Percentiles rank a stretch among this genome's conserved stretches.
phyloP scores from a whole-genome alignment of 257 asterid species.

The Agastache rugosa region DNA sequence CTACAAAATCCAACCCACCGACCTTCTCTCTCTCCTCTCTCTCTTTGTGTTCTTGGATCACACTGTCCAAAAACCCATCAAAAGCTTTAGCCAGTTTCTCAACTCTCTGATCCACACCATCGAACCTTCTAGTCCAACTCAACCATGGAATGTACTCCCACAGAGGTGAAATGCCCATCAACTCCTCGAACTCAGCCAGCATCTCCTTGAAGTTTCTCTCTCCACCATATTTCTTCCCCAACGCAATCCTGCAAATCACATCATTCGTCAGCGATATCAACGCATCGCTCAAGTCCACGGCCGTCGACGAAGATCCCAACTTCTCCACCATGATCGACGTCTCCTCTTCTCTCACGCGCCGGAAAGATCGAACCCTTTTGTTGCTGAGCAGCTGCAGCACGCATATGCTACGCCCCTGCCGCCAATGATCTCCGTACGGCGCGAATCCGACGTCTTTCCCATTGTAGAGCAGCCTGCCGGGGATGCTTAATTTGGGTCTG shows the following conservation, averaged over 20 bases:
- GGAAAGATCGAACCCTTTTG: slow-evolving; percentile 47
- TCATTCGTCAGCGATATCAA: slow-evolving; percentile 38
- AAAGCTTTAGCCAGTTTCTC: slow-evolving; percentile 35
- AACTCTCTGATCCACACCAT: slow-evolving; percentile 31
- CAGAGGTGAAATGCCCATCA: slow-evolving; percentile 36
- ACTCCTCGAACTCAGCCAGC: slow-evolving; percentile 27
- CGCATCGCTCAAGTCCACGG: slow-evolving; percentile 41
- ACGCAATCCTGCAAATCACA: slow-evolving; percentile 47
- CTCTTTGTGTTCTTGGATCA: not conserved
- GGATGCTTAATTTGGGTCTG: slow-evolving; percentile 44
- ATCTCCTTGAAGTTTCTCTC: not conserved
- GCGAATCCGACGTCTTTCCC: slow-evolving; percentile 45
- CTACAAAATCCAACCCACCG: slow-evolving; percentile 42
- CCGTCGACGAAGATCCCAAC: not conserved
- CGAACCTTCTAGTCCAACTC: slow-evolving; percentile 37
- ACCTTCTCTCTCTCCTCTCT: not conserved
- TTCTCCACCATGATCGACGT: slow-evolving; percentile 44
- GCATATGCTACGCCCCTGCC: slow-evolving; percentile 45
- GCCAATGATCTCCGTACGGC: slow-evolving; percentile 60
- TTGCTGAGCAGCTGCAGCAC: slow-evolving; percentile 55
- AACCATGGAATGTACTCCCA: slow-evolving; percentile 53
- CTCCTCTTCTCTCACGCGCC: slow-evolving; percentile 43
- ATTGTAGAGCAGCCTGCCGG: slow-evolving; percentile 33
- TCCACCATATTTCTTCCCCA: slow-evolving; percentile 49
- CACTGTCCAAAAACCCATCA: not conserved